phyloP scores from a whole-genome alignment of 2,329 filamentous ascomycete genomes.

The Pseudocercospora vitis region DNA sequence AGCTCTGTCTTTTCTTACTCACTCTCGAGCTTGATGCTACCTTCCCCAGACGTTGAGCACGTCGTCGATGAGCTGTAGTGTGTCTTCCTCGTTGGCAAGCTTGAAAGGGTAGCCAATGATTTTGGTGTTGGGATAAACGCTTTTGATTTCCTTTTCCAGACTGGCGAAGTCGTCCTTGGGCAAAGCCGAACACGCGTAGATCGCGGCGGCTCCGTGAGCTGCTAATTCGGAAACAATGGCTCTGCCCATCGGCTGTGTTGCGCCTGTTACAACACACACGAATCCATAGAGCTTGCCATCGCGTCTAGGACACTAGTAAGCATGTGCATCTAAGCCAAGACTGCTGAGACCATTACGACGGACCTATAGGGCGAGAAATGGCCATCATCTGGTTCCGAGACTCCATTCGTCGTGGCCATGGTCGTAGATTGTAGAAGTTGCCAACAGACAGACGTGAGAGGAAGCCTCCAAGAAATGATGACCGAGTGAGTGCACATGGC shows the following conservation, averaged over 20 bases:
- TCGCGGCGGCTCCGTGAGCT: constrained; percentile 64
- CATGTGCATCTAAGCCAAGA: no score
- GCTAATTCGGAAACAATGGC: constrained; percentile 62
- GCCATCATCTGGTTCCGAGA: constrained; percentile 31
- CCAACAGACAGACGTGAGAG: background rate
- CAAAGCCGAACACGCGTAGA: constrained; percentile 57
- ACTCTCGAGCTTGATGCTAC: constrained; percentile 20
- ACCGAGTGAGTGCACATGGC: background rate
- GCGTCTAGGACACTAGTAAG: no score
- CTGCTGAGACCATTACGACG: no score
- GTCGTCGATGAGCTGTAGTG: constrained; percentile 62
- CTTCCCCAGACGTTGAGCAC: constrained; percentile 60
- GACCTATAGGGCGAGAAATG: constrained; percentile 59
- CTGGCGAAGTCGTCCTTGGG: constrained; percentile 45
- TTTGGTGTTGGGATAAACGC: constrained; percentile 57
- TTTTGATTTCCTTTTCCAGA: constrained; percentile 47
- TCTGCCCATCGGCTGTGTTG: constrained; percentile 60
- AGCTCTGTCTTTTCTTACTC: background rate
- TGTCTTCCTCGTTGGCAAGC: constrained; percentile 60
- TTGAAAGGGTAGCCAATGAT: constrained; percentile 63
- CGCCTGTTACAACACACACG: constrained; percentile 64
- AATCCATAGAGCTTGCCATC: constrained; percentile 66
- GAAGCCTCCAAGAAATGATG: background rate
- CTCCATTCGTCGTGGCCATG: constrained; percentile 23
- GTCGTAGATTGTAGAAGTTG: background rate